These are phyloP conservation scores for Phlyctochytrium bullatum DNA, from an alignment of 192 early-diverging fungal species.

Conservation along the genomic window DNA sequence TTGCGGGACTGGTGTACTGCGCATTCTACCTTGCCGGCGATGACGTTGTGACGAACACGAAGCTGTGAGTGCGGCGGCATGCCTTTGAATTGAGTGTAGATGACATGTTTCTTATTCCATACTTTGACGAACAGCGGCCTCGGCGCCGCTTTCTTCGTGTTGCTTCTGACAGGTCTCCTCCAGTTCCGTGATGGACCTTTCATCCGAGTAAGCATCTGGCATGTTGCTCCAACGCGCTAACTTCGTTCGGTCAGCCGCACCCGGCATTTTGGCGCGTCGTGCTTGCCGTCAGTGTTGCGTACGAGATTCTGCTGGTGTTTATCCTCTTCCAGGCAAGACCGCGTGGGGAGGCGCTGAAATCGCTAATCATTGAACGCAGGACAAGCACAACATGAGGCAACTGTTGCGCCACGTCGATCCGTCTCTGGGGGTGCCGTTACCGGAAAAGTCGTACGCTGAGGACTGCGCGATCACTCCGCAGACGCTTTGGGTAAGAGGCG, in stretches of 20 bases:
- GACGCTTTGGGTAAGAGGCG: conserved; percentile 63
- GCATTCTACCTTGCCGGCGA: conserved; percentile 34
- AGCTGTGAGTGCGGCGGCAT: conserved; percentile 36
- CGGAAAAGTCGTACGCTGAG: conserved; percentile 91
- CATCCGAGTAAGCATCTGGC: conserved; percentile 51
- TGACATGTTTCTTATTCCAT: background rate
- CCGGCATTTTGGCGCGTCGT: conserved; percentile 91
- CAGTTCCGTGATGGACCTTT: conserved; percentile 94
- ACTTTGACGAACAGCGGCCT: conserved; percentile 24
- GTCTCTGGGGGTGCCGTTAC: conserved; percentile 72
- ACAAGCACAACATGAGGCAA: conserved; percentile 79
- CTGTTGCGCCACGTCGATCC: conserved; percentile 80
- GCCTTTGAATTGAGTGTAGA: conserved; percentile 10
- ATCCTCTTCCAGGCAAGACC: conserved; percentile 78
- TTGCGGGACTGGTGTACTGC: conserved; percentile 37
- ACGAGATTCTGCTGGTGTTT: conserved; percentile 87
- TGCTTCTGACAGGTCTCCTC: conserved; percentile 82
- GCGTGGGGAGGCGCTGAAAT: background rate
- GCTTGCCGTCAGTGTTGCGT: conserved; percentile 78
- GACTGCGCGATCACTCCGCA: conserved; percentile 76
- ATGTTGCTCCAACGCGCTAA: conserved; percentile 12
- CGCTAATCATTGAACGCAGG: conserved; percentile 45
- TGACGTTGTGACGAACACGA: conserved; percentile 41
- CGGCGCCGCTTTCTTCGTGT: conserved; percentile 33
- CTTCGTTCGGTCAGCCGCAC: conserved; percentile 57